Conservation (phyloP, 2,329 filamentous ascomycete genomes). For the Microcyclosporella mali region DNA sequence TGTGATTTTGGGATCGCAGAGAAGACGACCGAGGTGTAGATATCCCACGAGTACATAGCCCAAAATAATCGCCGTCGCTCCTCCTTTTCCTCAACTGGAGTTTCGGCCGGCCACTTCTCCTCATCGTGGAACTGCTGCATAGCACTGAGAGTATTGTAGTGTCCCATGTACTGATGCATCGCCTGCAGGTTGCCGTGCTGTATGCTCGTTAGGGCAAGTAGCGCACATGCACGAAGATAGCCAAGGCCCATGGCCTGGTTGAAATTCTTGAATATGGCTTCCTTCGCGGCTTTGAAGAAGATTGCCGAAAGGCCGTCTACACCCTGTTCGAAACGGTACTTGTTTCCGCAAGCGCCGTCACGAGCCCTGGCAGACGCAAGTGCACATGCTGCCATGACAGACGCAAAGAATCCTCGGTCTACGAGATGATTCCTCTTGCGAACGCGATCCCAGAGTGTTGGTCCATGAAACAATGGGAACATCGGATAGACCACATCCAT, state of each 20-base stretch:
- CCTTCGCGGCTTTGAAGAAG: slow-evolving; percentile 41
- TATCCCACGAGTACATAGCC: slow-evolving; percentile 53
- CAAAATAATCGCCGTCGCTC: slow-evolving; percentile 48
- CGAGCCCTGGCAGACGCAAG: slow-evolving; percentile 45
- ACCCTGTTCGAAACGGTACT: slow-evolving; percentile 12
- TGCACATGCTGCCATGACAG: slow-evolving; percentile 48
- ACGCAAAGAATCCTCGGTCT: slow-evolving; percentile 43
- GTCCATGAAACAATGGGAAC: slow-evolving; percentile 48
- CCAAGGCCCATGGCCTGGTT: slow-evolving; percentile 33
- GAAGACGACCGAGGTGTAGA: slow-evolving; percentile 51
- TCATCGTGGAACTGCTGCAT: slow-evolving; percentile 51
- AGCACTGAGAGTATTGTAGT: slow-evolving; percentile 45
- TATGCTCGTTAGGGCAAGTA: slow-evolving; percentile 47
- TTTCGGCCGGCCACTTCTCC: slow-evolving; percentile 44
- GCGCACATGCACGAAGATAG: slow-evolving; percentile 42
- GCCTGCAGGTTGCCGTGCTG: slow-evolving; percentile 46
- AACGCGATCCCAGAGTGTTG: slow-evolving; percentile 39
- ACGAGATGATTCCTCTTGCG: slow-evolving; percentile 39
- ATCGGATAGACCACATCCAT: slow-evolving; percentile 51
- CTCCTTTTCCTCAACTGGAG: slow-evolving; percentile 44
- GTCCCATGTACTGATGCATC: slow-evolving; percentile 48
- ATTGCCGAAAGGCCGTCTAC: slow-evolving; percentile 34
- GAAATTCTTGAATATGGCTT: slow-evolving; percentile 36
- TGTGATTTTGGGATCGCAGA: slow-evolving; percentile 41
- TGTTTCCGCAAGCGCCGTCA: slow-evolving; percentile 43